Conservation (phyloP, 306 rosid species). For the Trichosanthes cucumerina region DNA sequence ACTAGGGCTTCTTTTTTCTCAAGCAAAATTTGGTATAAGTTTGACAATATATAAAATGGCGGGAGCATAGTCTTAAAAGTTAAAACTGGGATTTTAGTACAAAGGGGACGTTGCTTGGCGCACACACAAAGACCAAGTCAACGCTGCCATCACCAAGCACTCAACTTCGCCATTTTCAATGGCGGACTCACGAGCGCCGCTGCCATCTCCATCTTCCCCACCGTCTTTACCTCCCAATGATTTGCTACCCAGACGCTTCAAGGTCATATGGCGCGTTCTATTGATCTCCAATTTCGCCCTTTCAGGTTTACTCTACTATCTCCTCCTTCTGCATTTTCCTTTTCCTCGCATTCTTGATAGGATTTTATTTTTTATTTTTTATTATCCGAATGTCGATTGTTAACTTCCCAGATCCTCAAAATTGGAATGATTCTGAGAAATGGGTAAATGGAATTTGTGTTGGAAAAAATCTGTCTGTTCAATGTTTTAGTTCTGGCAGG, state of each 20-base stretch:
- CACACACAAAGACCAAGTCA: neutral
- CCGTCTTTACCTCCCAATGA: slow-evolving; percentile 19
- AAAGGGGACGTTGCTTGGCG: neutral
- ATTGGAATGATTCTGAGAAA: neutral
- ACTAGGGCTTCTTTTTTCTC: too few relatives aligned
- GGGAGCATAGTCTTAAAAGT: neutral
- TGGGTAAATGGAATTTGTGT: neutral
- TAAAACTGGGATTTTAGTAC: neutral
- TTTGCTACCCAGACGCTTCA: slow-evolving; percentile 37
- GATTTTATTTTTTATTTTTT: neutral
- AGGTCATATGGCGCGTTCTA: slow-evolving; percentile 64
- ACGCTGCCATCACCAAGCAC: neutral
- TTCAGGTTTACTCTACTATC: slow-evolving; percentile 40
- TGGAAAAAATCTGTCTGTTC: neutral
- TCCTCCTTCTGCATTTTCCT: neutral
- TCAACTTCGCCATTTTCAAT: neutral
- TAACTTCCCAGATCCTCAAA: neutral
- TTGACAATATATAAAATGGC: neutral
- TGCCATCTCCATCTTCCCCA: neutral
- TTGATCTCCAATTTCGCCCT: slow-evolving; percentile 67
- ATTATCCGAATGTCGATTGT: neutral
- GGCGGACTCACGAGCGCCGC: neutral
- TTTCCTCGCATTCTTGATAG: neutral
- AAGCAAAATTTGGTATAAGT: neutral
- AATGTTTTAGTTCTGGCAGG: neutral